Base-by-base conservation (phyloP, 805 yeast species). In the Candida broadrunensis region DNA sequence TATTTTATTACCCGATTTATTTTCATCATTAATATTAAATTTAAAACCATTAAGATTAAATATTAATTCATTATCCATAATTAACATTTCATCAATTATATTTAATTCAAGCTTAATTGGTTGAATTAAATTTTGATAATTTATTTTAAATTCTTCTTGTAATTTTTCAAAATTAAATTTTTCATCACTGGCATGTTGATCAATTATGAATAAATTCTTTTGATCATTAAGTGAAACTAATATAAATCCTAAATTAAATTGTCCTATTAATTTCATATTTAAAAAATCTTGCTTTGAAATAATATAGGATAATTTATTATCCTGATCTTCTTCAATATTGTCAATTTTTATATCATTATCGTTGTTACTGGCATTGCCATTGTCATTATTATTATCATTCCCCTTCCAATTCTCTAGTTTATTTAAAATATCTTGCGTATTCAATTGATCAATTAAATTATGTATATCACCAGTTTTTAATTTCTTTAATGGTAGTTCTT, bases 171-270 rank as follows among this genome's bases (percentile, higher is more conserved):
- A 93, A 60, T 93, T 93, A 67, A 55, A 88, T 51, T 90, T 93
- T 55, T 93, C 99, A 65, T 93, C 99, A 49, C 96, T 86, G 1
- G 99, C 99, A 66, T 93, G 99, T 61, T 93, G 99, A 59, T 93
- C 99, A 36, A 93, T 75, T 25, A 93, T 90, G 52, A 93, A 90
- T 24, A 91, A 52, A 54, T 88, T 57, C 32, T 29, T 29, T 3
- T 44, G 43, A 35, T 60, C 61, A 18, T 63, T 60, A 37, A 81
- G 70, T 2, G 78, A 74, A 0, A 87, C 93, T 15, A 90, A 57
- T n/a, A 93, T 88, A 51, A 93, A 93, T 0, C 98, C 99, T n/a
- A 85, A 63, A 58, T 93, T 93, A 65, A 93, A 93, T 62, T 93
- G 99, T 0, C 99, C 99, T 5, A 91, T 78, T 11, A 93, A 65